phyloP scores from a whole-genome alignment of 202 grass and related monocot species.

The Brachypodium distachyon region DNA sequence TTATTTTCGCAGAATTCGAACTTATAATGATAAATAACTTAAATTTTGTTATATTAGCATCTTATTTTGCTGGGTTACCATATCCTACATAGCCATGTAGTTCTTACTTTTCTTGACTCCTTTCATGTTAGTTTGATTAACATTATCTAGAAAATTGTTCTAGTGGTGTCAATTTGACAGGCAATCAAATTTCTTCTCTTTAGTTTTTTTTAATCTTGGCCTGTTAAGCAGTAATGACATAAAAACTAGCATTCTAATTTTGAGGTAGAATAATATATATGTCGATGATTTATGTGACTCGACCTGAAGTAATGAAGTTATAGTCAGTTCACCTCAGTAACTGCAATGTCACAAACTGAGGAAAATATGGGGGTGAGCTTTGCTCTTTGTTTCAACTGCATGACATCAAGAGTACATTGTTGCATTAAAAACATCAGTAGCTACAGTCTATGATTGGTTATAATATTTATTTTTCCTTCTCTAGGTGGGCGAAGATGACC shows the following conservation, averaged over 20 bases:
- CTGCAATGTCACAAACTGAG: background rate
- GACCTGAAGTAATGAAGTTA: background rate
- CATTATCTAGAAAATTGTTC: background rate
- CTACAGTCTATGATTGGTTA: background rate
- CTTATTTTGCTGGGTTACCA: background rate
- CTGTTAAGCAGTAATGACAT: background rate
- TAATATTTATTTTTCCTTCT: background rate
- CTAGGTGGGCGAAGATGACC: conserved; percentile 61
- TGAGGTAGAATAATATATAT: background rate
- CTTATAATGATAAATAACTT: background rate
- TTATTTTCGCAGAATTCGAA: background rate
- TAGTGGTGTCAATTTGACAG: background rate
- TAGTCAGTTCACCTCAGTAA: background rate
- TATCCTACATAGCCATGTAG: background rate
- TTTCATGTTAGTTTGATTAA: background rate
- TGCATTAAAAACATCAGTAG: background rate
- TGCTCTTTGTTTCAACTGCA: background rate
- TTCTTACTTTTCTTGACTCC: background rate
- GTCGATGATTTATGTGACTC: background rate
- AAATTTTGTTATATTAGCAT: background rate
- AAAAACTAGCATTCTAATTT: background rate
- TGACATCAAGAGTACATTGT: background rate
- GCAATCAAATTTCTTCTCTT: background rate
- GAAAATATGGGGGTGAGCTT: background rate
- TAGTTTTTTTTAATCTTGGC: background rate